Evolutionary conservation across 192 early-diverging fungal genomes (phyloP).

Genomic region (Lunasporangiospora selenospora): DNA sequence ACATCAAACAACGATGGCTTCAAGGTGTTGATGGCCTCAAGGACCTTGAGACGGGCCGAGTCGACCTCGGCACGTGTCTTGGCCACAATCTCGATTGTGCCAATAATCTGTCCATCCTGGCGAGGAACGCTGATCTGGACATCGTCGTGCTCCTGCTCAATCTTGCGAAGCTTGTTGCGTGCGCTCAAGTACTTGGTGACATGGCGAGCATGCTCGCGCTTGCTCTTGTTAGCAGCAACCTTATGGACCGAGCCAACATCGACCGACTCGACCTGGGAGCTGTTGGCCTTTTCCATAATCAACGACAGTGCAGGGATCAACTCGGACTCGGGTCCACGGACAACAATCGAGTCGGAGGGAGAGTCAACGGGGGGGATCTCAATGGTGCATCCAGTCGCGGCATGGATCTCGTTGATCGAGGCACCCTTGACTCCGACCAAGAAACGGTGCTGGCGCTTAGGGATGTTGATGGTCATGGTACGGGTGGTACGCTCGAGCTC

Average conservation of each 20-base stretch:
- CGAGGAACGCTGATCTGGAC: slow-evolving; percentile 66
- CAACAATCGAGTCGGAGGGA: slow-evolving; percentile 74
- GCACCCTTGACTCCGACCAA: slow-evolving; percentile 83
- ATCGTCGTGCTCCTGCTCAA: slow-evolving; percentile 72
- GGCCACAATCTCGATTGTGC: slow-evolving; percentile 81
- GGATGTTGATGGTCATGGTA: slow-evolving; percentile 71
- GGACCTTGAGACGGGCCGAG: slow-evolving; percentile 65
- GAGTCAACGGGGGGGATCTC: slow-evolving; percentile 76
- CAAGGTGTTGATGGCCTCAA: slow-evolving; percentile 61
- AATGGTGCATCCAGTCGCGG: slow-evolving; percentile 88
- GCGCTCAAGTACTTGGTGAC: slow-evolving; percentile 81
- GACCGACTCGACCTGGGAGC: slow-evolving; percentile 73
- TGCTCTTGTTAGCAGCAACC: slow-evolving; percentile 50
- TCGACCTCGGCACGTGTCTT: slow-evolving; percentile 68
- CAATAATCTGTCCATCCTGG: slow-evolving; percentile 50
- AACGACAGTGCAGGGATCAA: slow-evolving; percentile 76
- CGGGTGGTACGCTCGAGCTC: slow-evolving; percentile 71
- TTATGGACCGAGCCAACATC: slow-evolving; percentile 69
- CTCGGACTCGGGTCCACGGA: slow-evolving; percentile 79
- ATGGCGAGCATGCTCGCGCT: slow-evolving; percentile 64
- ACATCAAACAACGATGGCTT: slow-evolving; percentile 46
- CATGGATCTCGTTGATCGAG: slow-evolving; percentile 82
- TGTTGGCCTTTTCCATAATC: slow-evolving; percentile 85
- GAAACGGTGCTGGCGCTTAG: slow-evolving; percentile 94
- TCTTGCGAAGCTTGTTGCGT: slow-evolving; percentile 71